Percentiles rank a stretch among this genome's conserved stretches.
Conservation (phyloP, 352 stramenopile genomes). For the Globisporangium polare region DNA sequence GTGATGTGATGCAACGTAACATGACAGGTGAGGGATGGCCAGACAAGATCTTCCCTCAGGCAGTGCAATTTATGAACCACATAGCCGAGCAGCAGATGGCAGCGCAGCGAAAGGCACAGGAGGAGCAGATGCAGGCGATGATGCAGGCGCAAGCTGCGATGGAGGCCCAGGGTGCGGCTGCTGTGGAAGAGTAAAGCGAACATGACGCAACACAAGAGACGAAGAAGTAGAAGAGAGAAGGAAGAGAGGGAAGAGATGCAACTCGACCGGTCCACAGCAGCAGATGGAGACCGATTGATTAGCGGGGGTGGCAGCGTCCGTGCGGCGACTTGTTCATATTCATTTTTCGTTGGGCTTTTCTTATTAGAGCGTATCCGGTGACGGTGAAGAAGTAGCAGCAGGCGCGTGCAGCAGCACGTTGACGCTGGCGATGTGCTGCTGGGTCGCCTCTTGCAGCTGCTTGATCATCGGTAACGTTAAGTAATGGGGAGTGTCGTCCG, state of each 20-base stretch:
- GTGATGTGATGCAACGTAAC: not conserved
- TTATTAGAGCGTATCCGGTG: slow-evolving; percentile 10
- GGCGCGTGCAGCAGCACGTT: slow-evolving; percentile 23
- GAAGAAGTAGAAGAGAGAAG: slow-evolving; percentile 27
- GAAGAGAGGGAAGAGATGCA: not conserved
- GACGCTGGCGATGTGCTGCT: slow-evolving; percentile 50
- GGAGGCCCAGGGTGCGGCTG: slow-evolving; percentile 35
- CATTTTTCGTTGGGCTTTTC: slow-evolving; percentile 5
- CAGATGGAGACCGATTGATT: not conserved
- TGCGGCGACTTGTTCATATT: slow-evolving; percentile 3
- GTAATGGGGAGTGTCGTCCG: slow-evolving; percentile 13
- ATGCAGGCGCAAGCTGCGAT: slow-evolving; percentile 44
- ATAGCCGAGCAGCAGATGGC: slow-evolving; percentile 85
- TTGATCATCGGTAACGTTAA: slow-evolving; percentile 29
- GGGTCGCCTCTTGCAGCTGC: slow-evolving; percentile 45
- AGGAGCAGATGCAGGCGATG: slow-evolving; percentile 72
- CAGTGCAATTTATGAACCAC: slow-evolving; percentile 88
- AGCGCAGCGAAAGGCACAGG: slow-evolving; percentile 62
- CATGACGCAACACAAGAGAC: slow-evolving; percentile 55
- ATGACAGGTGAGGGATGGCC: slow-evolving; percentile 71
- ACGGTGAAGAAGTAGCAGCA: not conserved
- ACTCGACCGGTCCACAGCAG: not conserved
- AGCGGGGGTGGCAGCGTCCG: not conserved
- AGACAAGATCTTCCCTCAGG: slow-evolving; percentile 86
- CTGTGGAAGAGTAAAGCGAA: slow-evolving; percentile 36